Base-by-base conservation (phyloP, 345 rosid species). In the Citrus unshiu region DNA sequence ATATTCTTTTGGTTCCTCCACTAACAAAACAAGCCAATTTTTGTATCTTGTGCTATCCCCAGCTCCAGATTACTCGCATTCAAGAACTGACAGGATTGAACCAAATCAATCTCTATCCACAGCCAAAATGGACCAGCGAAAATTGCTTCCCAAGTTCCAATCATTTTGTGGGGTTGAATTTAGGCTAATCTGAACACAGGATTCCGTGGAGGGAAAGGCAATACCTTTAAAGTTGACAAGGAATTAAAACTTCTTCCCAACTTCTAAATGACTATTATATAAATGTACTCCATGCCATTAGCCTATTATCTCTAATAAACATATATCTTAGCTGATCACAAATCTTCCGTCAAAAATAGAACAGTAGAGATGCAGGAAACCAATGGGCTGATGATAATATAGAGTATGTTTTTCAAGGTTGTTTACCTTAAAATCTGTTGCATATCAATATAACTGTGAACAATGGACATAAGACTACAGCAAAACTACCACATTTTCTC, bases 61-160 rank as follows among this genome's bases (percentile, higher is more conserved):
- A 78, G 63, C 80, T 49, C 76, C 63, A 68, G n/a, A 78, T 49
- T 19, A 30, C 59, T 64, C 66, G 21, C 46, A 73, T 70, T 62
- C 70, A 64, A 59, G 54, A 73, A 39, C 32, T 57, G 86, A 76
- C 83, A 72, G 66, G 37, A 82, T 73, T 19, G 40, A 24, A 82
- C 82, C 85, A 81, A 73, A 83, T 83, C 88, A 82, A 75, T 83
- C 85, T 58, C 70, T 4, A 70, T 80, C 84, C 74, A 61, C 27
- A n/a, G 66, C 39, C 58, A 64, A 68, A 64, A 6, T 14, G 6
- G 39, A 29, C 81, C 66, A 9, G 61, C 57, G 67, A 66, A 67
- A 77, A 54, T 78, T 80, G 63, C 66, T 73, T 72, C 78, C 46
- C 2, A 40, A 9, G 46, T 40, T 40, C 46, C 78, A 81, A 79